A percentile compares a stretch with the other conserved stretches of the same genome.
phyloP scores from a whole-genome alignment of 139 green algal genomes.

The Prasinococcaceae sp. region DNA sequence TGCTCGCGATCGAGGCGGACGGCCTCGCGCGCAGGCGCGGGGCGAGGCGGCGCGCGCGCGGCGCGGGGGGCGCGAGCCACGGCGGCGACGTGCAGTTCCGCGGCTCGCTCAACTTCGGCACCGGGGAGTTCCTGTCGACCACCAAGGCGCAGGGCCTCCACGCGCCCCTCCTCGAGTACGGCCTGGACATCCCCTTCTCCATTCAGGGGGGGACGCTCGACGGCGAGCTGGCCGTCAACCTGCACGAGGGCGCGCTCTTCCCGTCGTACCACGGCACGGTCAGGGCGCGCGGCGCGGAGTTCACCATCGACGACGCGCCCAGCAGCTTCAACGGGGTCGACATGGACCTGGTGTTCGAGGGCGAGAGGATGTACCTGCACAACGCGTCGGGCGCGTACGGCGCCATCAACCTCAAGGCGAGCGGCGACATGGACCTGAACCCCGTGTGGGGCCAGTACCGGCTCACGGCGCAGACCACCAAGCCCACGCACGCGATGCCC shows the following conservation, averaged over 20 bases:
- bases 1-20: too few species aligned
- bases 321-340: slow-evolving; percentile 14
- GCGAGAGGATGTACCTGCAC: slow-evolving; percentile 79
- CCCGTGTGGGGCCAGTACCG: slow-evolving; percentile 64
- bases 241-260: slow-evolving; percentile 8
- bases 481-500: too few species aligned
- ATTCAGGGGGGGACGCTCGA: slow-evolving; percentile 47
- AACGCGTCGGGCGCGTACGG: slow-evolving; percentile 63
- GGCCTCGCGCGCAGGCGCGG: too few species aligned
- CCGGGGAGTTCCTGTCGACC: too few species aligned
- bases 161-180: slow-evolving; percentile 62
- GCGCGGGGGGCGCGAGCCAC: too few species aligned
- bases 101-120: too few species aligned
- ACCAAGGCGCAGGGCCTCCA: slow-evolving; percentile 44
- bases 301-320: slow-evolving; percentile 39
- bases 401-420: slow-evolving; percentile 43
- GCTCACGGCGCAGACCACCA: slow-evolving; percentile 41
- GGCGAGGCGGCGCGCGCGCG: too few species aligned
- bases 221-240: slow-evolving; percentile 26
- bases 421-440: slow-evolving; percentile 83
- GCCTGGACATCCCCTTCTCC: slow-evolving; percentile 82
- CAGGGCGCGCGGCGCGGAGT: slow-evolving; percentile 27
- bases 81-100: too few species aligned
- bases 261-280: slow-evolving; percentile 11
- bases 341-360: slow-evolving; percentile 84